A percentile compares a stretch with the other conserved stretches of the same genome.
Evolutionary conservation across 108 stramenopile species (phyloP).

Genomic region (Mediolabrus comicus): DNA sequence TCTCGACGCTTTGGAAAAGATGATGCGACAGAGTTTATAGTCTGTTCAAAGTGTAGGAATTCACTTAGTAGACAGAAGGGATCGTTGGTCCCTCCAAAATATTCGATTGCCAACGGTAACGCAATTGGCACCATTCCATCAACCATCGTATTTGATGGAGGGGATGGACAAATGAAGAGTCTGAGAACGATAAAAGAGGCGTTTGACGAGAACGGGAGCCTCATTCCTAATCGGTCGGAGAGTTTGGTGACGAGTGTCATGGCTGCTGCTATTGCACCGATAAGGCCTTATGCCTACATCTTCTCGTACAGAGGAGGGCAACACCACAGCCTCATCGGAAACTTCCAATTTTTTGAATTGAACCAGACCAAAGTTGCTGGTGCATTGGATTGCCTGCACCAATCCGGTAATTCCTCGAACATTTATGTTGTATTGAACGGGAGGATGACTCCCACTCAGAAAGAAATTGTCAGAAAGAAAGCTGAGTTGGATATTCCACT

Average conservation of each 20-base stretch:
- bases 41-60: constrained; percentile 9
- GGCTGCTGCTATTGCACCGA: constrained; percentile 1
- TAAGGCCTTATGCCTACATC: constrained; percentile 12
- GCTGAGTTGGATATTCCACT: not conserved
- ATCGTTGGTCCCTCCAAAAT: not conserved
- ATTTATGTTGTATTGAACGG: constrained; percentile 13
- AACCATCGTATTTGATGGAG: not conserved
- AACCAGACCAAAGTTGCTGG: constrained; percentile 23
- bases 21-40: not conserved
- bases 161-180: not conserved
- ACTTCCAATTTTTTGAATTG: constrained; percentile 18
- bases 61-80: not conserved
- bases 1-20: constrained; percentile 7
- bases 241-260: constrained; percentile 1
- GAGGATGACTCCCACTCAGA: constrained; percentile 25
- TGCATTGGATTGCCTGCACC: not conserved
- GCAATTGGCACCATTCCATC: constrained; percentile 1
- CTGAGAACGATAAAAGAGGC: not conserved
- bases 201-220: not conserved
- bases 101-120: constrained; percentile 17
- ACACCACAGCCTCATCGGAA: constrained; percentile 16
- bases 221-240: not conserved
- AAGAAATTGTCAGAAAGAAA: not conserved
- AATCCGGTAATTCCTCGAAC: not conserved
- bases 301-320: constrained; percentile 10